phyloP scores from a whole-genome alignment of 1,284 basidiomycete genomes.

The Cutaneotrichosporon cavernicola region DNA sequence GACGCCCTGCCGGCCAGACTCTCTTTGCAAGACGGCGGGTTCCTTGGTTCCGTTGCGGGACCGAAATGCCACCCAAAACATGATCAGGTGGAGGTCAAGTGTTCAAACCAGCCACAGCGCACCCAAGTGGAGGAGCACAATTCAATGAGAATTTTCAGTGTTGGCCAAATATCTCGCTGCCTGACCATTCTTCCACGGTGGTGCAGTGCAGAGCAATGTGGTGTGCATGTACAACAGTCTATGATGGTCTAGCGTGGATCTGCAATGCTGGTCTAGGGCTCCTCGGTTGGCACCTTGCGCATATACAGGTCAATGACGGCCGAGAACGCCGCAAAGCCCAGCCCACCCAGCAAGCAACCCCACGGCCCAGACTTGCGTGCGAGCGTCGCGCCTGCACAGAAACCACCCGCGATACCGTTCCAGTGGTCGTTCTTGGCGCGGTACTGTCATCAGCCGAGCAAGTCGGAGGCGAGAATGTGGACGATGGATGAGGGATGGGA shows the following conservation, averaged over 20 bases:
- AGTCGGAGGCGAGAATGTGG: background rate
- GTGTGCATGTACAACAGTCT: conserved; percentile 21
- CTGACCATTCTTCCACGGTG: background rate
- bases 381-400: conserved; percentile 68
- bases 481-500: background rate
- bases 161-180: background rate
- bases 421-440: conserved; percentile 92
- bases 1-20: too few relatives aligned
- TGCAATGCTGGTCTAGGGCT: conserved; percentile 48
- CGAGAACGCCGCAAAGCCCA: conserved; percentile 88
- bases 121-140: background rate
- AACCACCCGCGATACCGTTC: conserved; percentile 62
- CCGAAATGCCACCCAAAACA: background rate
- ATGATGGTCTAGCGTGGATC: conserved; percentile 7
- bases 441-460: conserved; percentile 61
- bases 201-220: conserved; percentile 18
- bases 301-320: conserved; percentile 82
- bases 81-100: too few relatives aligned
- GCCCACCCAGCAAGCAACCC: conserved; percentile 74
- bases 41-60: background rate
- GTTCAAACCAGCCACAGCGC: too few relatives aligned
- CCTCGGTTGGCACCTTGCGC: conserved; percentile 79
- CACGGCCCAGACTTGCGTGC: conserved; percentile 80
- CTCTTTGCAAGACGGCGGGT: too few relatives aligned
- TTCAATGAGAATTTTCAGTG: background rate